A percentile compares a stretch with the other conserved stretches of the same genome.
phyloP scores from a whole-genome alignment of 78 protist genomes.

The Tieghemostelium lacteum region DNA sequence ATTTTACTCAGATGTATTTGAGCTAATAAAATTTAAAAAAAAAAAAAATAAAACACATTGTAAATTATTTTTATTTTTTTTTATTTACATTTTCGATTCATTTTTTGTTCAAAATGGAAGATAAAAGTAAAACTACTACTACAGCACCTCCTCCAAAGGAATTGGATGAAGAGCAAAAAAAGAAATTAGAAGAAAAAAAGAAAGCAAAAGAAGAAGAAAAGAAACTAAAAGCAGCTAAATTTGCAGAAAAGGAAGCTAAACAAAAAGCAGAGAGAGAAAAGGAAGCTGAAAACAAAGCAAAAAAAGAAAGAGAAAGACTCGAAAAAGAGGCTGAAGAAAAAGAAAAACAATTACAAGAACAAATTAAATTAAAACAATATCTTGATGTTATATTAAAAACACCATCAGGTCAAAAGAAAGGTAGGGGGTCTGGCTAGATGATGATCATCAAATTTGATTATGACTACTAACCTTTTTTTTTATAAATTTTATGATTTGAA shows the following conservation, averaged over 20 bases:
- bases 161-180: slow-evolving; percentile 58
- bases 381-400: slow-evolving; percentile 17
- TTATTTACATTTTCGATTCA: neutral
- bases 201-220: slow-evolving; percentile 83
- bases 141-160: slow-evolving; percentile 31
- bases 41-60: too few species aligned
- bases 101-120: too few species aligned
- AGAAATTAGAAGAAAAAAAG: slow-evolving; percentile 59
- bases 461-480: neutral
- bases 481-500: neutral
- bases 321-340: slow-evolving; percentile 59
- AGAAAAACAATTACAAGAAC: slow-evolving; percentile 34
- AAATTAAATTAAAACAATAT: slow-evolving; percentile 10
- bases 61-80: neutral
- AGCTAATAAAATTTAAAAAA: too few species aligned
- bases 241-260: slow-evolving; percentile 68
- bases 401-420: slow-evolving; percentile 73
- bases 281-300: slow-evolving; percentile 53
- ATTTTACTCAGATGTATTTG: too few species aligned
- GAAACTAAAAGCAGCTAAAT: slow-evolving; percentile 26
- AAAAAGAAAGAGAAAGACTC: slow-evolving; percentile 50
- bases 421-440: too few species aligned
- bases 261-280: slow-evolving; percentile 47
- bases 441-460: too few species aligned
- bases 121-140: too few species aligned